phyloP scores from a whole-genome alignment of 768 basidiomycete species.

The Tylopilus rubrobrunneus region DNA sequence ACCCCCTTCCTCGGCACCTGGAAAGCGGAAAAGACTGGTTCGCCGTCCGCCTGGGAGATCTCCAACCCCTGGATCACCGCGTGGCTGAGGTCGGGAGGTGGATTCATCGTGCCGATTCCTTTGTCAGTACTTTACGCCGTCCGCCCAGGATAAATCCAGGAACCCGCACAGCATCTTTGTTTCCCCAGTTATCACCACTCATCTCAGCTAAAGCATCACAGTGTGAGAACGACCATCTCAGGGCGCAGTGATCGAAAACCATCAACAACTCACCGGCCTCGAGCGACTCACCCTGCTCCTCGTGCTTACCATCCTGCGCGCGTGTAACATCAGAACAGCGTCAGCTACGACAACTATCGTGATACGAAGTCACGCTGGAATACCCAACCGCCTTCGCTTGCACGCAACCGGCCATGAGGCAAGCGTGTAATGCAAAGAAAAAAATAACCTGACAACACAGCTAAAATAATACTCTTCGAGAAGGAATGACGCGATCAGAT shows the following conservation, averaged over 20 bases:
- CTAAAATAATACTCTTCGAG: too few relatives aligned
- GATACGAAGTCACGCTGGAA: conserved; percentile 87
- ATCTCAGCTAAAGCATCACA: too few relatives aligned
- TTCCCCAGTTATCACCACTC: too few relatives aligned
- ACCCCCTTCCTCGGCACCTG: conserved; percentile 37
- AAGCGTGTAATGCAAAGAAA: conserved; percentile 66
- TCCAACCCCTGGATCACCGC: conserved; percentile 21
- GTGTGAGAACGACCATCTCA: too few relatives aligned
- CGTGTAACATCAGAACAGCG: conserved; percentile 5
- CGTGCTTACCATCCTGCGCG: conserved; percentile 19
- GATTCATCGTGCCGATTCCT: not conserved
- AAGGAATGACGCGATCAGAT: too few relatives aligned
- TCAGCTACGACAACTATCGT: conserved; percentile 83
- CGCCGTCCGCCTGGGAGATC: conserved; percentile 29
- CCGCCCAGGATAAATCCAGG: conserved; percentile 6
- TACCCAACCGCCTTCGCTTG: conserved; percentile 88
- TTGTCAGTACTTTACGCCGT: conserved; percentile 23
- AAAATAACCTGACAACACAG: too few relatives aligned
- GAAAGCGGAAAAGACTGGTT: conserved; percentile 25
- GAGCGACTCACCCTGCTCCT: conserved; percentile 46
- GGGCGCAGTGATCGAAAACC: not conserved
- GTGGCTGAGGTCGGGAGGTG: conserved; percentile 12
- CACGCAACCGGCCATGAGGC: conserved; percentile 76
- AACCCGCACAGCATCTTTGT: too few relatives aligned
- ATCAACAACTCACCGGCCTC: not conserved